Evolutionary conservation across 2,329 filamentous ascomycete species (phyloP).

Genomic region (Epicoccum nigrum): DNA sequence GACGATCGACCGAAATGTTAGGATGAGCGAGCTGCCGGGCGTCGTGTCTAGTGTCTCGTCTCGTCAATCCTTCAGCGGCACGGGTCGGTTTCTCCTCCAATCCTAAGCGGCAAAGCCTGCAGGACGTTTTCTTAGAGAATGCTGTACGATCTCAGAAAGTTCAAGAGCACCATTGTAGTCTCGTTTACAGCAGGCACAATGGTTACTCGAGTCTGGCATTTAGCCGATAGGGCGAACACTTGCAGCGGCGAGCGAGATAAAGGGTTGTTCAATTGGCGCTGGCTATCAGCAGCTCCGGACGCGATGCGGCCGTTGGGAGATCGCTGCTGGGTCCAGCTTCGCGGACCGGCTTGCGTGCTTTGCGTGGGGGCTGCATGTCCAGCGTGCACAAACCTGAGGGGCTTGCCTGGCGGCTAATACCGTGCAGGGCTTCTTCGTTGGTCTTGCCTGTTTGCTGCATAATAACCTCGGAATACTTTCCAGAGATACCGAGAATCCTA

Average conservation of each 20-base stretch:
- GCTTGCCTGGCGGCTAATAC: neutral
- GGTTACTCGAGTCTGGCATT: neutral
- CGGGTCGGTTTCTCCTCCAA: slow-evolving; percentile 16
- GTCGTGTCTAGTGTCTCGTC: slow-evolving; percentile 11
- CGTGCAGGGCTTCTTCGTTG: neutral
- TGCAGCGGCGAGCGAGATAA: slow-evolving; percentile 6
- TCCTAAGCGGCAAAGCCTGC: slow-evolving; percentile 1
- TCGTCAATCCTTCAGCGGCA: neutral
- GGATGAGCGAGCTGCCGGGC: slow-evolving; percentile 13
- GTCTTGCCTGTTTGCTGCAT: neutral
- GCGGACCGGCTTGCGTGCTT: slow-evolving; percentile 9
- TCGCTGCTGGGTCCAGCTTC: slow-evolving; percentile 14
- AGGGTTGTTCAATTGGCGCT: neutral
- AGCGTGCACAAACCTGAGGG: slow-evolving; percentile 15
- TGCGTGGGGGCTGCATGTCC: slow-evolving; percentile 13
- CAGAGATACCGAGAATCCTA: neutral
- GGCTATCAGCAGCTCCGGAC: neutral
- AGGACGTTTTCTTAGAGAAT: slow-evolving; percentile 1
- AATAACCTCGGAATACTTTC: slow-evolving; percentile 13
- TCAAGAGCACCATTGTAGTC: neutral
- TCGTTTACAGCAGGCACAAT: neutral
- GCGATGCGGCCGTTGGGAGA: slow-evolving; percentile 10
- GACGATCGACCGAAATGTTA: slow-evolving; percentile 24
- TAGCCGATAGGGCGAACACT: slow-evolving; percentile 5
- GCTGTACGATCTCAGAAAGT: slow-evolving; percentile 10